Conservation (phyloP, 352 stramenopile genomes). For the Pythium biforme region DNA sequence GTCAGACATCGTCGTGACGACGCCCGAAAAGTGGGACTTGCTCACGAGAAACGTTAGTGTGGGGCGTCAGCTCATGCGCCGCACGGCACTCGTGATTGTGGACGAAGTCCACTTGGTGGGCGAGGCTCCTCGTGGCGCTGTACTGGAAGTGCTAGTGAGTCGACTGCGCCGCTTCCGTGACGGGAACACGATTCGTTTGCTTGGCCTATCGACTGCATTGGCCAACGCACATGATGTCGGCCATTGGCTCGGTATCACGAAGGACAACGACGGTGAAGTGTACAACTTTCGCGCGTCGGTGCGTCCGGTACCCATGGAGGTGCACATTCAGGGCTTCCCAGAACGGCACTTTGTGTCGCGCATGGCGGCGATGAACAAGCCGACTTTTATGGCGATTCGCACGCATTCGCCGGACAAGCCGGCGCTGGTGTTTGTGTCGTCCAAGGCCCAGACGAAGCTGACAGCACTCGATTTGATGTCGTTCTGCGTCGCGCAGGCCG, state of each 20-base stretch:
- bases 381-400: conserved; percentile 97
- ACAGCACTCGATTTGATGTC: conserved; percentile 98
- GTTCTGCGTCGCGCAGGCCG: conserved; percentile 71
- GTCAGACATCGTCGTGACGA: conserved; percentile 97
- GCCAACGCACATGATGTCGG: conserved; percentile 96
- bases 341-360: conserved; percentile 96
- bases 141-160: conserved; percentile 91
- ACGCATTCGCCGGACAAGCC: conserved; percentile 93
- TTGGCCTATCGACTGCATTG: conserved; percentile 96
- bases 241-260: conserved; percentile 95
- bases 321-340: conserved; percentile 96
- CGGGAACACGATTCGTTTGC: conserved; percentile 84
- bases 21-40: conserved; percentile 98
- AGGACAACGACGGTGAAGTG: conserved; percentile 65
- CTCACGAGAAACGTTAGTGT: conserved; percentile 91
- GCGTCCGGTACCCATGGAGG: conserved; percentile 95
- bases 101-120: conserved; percentile 98
- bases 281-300: conserved; percentile 96
- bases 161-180: conserved; percentile 66
- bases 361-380: conserved; percentile 99
- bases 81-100: conserved; percentile 91
- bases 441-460: conserved; percentile 95
- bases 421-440: conserved; percentile 98
- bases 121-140: conserved; percentile 92
- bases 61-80: conserved; percentile 61